Percentiles rank a stretch among this genome's conserved stretches.
phyloP scores from a whole-genome alignment of 345 rosid genomes.

The Turritis glabra region DNA sequence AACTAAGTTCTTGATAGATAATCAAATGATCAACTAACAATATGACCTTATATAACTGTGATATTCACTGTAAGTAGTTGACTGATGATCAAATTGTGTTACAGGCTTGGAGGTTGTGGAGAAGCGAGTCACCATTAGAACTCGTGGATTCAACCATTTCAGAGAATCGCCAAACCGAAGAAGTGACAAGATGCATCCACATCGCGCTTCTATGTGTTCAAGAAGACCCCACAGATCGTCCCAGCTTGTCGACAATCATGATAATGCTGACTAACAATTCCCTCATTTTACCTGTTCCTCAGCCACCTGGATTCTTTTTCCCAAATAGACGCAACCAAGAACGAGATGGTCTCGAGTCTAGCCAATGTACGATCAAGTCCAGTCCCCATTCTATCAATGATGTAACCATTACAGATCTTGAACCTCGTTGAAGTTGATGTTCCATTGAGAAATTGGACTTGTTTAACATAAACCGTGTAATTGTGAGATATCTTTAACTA shows the following conservation, averaged over 20 bases:
- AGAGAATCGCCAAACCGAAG: neutral
- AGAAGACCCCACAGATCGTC: constrained; percentile 19
- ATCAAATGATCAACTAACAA: neutral
- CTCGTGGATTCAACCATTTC: neutral
- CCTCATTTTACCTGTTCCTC: constrained; percentile 9
- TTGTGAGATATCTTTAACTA: no score
- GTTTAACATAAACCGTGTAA: no score
- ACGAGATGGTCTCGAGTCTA: neutral
- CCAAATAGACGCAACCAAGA: neutral
- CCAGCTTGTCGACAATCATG: constrained; percentile 3
- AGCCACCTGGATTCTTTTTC: constrained; percentile 14
- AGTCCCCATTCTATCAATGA: neutral
- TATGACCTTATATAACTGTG: neutral
- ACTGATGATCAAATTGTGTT: neutral
- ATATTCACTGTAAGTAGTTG: neutral
- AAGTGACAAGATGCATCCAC: constrained; percentile 38
- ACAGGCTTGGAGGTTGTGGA: constrained; percentile 32
- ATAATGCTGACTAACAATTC: constrained; percentile 18
- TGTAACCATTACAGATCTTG: constrained; percentile 12
- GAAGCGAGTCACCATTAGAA: neutral
- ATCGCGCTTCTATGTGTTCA: constrained; percentile 34
- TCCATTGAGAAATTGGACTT: no score
- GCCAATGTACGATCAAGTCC: neutral
- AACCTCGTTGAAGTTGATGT: constrained; percentile 15
- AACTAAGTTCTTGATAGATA: neutral